These are phyloP conservation scores for Phytophthora pluvialis DNA, from an alignment of 352 stramenopile genomes.

Conservation along the genomic window DNA sequence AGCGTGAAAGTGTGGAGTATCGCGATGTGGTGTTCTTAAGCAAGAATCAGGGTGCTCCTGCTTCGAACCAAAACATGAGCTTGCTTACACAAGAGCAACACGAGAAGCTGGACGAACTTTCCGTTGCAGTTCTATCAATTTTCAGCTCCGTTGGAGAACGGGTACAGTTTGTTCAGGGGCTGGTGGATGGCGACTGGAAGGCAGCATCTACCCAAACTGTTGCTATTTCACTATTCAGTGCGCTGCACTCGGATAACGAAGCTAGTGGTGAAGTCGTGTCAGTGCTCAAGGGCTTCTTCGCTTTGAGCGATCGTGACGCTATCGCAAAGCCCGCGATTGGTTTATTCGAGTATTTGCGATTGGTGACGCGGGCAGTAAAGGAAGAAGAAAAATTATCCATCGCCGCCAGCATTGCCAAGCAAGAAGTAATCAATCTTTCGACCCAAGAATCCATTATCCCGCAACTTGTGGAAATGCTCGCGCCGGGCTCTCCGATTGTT, in stretches of 20 bases:
- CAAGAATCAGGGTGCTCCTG: conserved; percentile 31
- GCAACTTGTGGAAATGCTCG: conserved; percentile 40
- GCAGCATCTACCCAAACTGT: conserved; percentile 28
- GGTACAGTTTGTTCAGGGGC: conserved; percentile 18
- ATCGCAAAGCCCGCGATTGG: conserved; percentile 5
- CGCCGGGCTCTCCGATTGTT: conserved; percentile 36
- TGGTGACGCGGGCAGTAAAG: conserved; percentile 24
- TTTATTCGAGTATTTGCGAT: conserved; percentile 38
- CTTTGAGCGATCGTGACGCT: conserved; percentile 23
- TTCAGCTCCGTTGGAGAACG: conserved; percentile 27
- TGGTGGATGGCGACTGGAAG: conserved; percentile 37
- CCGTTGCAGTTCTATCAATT: conserved; percentile 26
- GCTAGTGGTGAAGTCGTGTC: conserved; percentile 15
- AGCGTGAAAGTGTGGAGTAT: conserved; percentile 26
- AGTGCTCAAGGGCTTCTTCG: conserved; percentile 30
- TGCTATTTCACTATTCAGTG: conserved; percentile 35
- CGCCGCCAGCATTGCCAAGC: conserved; percentile 1
- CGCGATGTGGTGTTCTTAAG: conserved; percentile 50
- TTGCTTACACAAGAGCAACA: conserved; percentile 40
- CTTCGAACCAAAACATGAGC: conserved; percentile 10
- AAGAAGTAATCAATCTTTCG: conserved; percentile 35
- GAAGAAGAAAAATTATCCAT: conserved; percentile 19
- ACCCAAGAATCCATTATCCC: conserved; percentile 39
- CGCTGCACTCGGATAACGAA: conserved; percentile 15
- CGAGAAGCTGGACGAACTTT: conserved; percentile 35